A percentile compares a stretch with the other conserved stretches of the same genome.
Conservation (phyloP, 768 basidiomycete genomes). For the Glaciozyma antarctica region DNA sequence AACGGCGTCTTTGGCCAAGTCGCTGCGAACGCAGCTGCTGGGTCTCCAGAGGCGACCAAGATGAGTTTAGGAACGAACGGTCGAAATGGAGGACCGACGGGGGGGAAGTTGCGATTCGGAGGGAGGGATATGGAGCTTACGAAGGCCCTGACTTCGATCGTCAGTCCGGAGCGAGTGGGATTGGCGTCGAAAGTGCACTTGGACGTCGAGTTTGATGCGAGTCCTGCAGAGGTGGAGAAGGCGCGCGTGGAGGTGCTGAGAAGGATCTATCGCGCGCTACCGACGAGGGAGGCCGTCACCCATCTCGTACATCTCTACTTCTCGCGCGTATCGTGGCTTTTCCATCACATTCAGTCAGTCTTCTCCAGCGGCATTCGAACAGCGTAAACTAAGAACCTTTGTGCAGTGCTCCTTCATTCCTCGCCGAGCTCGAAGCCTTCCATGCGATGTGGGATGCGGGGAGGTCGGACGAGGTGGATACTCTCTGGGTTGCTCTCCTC, state of each 20-base stretch:
- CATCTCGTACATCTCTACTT: conserved; percentile 28
- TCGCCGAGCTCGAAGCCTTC: conserved; percentile 28
- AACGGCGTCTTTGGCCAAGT: conserved; percentile 24
- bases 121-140: conserved; percentile 18
- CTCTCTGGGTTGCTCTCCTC: conserved; percentile 23
- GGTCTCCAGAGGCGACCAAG: background rate
- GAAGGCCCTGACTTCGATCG: conserved; percentile 21
- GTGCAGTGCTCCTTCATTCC: conserved; percentile 7
- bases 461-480: conserved; percentile 15
- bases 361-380: no score
- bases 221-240: background rate
- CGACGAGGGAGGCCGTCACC: conserved; percentile 2
- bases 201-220: conserved; percentile 24
- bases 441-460: conserved; percentile 12
- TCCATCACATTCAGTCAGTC: conserved; percentile 19
- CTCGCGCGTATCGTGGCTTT: conserved; percentile 26
- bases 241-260: conserved; percentile 12
- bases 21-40: background rate
- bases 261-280: conserved; percentile 18
- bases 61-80: no score
- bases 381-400: no score
- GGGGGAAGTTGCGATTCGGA: conserved; percentile 12
- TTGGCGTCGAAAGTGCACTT: conserved; percentile 2
- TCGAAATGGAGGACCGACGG: background rate
- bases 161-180: background rate